These are phyloP conservation scores for Calendula officinalis DNA, from an alignment of 129 eudicot genomes.

Conservation along the genomic window DNA sequence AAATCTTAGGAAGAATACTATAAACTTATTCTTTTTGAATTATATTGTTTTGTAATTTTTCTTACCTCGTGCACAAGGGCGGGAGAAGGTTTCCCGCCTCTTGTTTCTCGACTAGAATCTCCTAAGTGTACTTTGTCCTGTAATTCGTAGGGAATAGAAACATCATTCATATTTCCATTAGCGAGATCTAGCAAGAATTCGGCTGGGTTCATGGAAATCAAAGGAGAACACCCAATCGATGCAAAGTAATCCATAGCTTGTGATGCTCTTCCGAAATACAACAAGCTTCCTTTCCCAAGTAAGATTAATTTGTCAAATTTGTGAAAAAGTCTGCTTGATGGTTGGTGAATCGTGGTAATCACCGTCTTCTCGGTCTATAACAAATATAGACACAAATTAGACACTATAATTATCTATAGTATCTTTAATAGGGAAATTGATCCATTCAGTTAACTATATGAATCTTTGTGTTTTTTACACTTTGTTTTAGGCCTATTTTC, in stretches of 20 bases:
- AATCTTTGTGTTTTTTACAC: too few species aligned
- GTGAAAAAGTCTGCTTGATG: slow-evolving; percentile 48
- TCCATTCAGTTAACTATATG: too few species aligned
- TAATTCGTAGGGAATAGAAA: slow-evolving; percentile 32
- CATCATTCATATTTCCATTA: slow-evolving; percentile 35
- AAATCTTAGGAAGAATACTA: neutral
- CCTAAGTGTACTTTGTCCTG: slow-evolving; percentile 26
- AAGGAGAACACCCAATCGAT: slow-evolving; percentile 37
- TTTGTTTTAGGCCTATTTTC: too few species aligned
- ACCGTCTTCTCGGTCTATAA: slow-evolving; percentile 37
- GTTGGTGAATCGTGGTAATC: slow-evolving; percentile 52
- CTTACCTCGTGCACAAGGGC: slow-evolving; percentile 28
- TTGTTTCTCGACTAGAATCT: slow-evolving; percentile 16
- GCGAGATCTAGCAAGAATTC: slow-evolving; percentile 57
- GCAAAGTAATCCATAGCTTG: slow-evolving; percentile 46
- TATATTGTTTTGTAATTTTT: neutral
- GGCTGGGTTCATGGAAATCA: slow-evolving; percentile 44
- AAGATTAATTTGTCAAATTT: slow-evolving; percentile 47
- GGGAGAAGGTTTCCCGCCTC: slow-evolving; percentile 21
- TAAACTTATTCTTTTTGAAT: neutral
- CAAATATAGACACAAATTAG: neutral
- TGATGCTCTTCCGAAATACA: slow-evolving; percentile 42
- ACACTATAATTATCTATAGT: neutral
- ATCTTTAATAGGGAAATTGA: too few species aligned
- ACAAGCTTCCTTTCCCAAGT: slow-evolving; percentile 41